Base-by-base conservation (phyloP, 768 basidiomycete species). In the Auricularia sp. region DNA sequence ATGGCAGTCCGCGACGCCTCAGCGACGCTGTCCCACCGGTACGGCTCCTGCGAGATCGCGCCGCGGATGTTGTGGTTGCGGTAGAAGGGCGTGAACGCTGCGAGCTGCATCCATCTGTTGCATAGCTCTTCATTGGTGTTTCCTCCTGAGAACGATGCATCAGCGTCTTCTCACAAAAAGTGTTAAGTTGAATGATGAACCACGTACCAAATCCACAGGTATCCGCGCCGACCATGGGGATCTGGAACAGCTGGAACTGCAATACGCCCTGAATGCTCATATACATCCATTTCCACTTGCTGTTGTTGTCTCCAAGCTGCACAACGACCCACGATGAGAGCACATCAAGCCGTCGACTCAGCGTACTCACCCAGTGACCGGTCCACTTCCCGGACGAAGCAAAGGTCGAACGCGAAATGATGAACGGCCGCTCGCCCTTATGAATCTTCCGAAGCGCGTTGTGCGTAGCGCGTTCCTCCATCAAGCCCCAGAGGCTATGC, bases 91-190 rank as follows among this genome's bases (percentile, higher is more conserved):
- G 82, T 81, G 72, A 92, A 92, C 1, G 90, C 90, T 3, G 87
- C 80, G n/a, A 92, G 80, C 72, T 88, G 85, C 89, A 90, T 91
- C 91, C 91, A 93, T 18, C 91, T 82, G 67, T 85, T 86, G 74
- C 89, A 89, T 10, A 93, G 79, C 72, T 92, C 89, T 73, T 92
- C 90, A 68, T 90, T 83, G 7, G 86, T 85, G 72, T 92, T 90
- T 2, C 77, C 83, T 66, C 44, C 72, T 78, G 65, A 71, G 72
- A 61, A 42, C 5, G 5, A 54, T 65, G 64, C 62, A 39, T 67
- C 67, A 10, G 45, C 64, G 34, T 35, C 29, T 29, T 29, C 29
- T 29, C 29, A 29, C 29, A 29, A 0, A 29, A 29, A 29, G 29
- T 29, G 29, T n/a, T 29, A 29, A 29, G 29, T 21, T 1, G 47